Evolutionary conservation across 2,329 filamentous ascomycete genomes (phyloP), one percentile per base, ranked within the genome.

Genomic region (Clonostachys byssicola): DNA sequence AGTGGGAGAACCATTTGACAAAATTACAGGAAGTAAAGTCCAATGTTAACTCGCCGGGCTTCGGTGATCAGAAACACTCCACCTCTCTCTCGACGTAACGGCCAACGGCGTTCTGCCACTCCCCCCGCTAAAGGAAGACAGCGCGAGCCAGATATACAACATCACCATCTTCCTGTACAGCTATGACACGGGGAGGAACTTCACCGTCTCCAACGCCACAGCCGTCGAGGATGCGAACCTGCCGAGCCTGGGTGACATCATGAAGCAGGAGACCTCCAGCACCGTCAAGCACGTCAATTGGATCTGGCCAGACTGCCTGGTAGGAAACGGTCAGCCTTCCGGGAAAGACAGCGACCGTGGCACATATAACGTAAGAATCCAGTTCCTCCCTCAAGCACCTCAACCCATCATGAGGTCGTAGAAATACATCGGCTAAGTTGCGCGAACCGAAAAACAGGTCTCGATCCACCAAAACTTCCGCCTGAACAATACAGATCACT

Each of bases 241-340:
- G 45, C 77, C 75, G 8, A 83, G 76, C 40, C 62, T 84, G 7
- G 79, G 80, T 2, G 71, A 83, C 44, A 83, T 89, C 47, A 77
- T 89, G 69, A 61, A 66, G 30, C 79, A 85, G 51, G 84, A 89
- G 57, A 64, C 74, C 1, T 77, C 78, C 5, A 86, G 83, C 57
- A 88, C 85, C 0, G 86, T 89, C 40, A 89, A 89, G 60, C 85
- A 89, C 59, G 74, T 88, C 51, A 83, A 84, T 58, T 89, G 85
- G 82, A 69, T 78, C 17, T 89, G 85, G 85, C 85, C 86, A 0
- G 75, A 78, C 49, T 89, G 85, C 55, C 69, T 89, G 0, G 79
- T 82, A 4, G 85, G 85, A 16, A 68, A 83, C 44, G 81, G 80
- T 4, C 61, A 74, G 52, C 69, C 74, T 23, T 55, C 61, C 2